Conservation (phyloP, 2,329 filamentous ascomycete genomes). For the Trichoderma sp. region DNA sequence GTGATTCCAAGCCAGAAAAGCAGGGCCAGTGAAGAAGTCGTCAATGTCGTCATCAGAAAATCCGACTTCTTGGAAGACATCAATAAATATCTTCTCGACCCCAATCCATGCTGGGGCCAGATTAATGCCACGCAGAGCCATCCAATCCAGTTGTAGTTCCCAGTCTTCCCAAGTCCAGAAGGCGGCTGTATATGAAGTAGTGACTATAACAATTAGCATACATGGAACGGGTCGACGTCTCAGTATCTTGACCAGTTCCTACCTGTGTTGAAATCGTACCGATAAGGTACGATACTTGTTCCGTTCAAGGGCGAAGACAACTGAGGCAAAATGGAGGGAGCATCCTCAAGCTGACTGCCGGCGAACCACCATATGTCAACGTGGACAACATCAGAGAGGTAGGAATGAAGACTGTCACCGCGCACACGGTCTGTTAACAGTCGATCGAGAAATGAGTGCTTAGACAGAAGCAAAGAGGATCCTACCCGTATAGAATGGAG, state of each 20-base stretch:
- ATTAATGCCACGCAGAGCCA: constrained; percentile 53
- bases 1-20: constrained; percentile 55
- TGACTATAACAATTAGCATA: constrained; percentile 40
- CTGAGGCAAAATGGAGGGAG: background rate
- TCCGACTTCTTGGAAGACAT: background rate
- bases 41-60: constrained; percentile 44
- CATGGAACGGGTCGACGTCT: no score
- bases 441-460: background rate
- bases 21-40: constrained; percentile 51
- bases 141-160: constrained; percentile 55
- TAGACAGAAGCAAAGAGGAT: background rate
- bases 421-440: background rate
- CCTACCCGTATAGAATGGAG: constrained; percentile 27
- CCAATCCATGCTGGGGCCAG: constrained; percentile 55
- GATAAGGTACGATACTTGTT: background rate
- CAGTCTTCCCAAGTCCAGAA: constrained; percentile 57
- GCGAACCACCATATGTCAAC: background rate
- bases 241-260: no score
- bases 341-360: background rate
- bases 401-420: background rate
- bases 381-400: background rate
- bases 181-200: constrained; percentile 53
- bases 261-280: background rate
- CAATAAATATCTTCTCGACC: constrained; percentile 51
- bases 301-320: background rate